Conservation (phyloP, 2,329 filamentous ascomycete species). For the Gnomoniopsis sp. region DNA sequence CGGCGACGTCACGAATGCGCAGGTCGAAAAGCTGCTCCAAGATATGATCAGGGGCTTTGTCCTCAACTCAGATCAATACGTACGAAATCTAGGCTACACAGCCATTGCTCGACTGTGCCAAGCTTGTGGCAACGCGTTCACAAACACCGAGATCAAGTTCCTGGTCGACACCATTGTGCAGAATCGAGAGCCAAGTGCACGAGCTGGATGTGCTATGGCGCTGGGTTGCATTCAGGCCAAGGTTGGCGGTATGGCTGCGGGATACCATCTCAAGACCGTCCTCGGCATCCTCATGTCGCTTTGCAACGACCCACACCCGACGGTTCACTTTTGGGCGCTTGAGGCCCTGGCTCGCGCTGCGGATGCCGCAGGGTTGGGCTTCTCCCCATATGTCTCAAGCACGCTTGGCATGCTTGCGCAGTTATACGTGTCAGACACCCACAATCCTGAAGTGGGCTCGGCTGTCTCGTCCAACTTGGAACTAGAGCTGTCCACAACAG, state of each 20-base stretch:
- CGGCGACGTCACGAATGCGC: slow-evolving; percentile 69
- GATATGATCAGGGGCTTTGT: slow-evolving; percentile 71
- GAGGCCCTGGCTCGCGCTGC: slow-evolving; percentile 83
- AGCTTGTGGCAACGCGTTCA: slow-evolving; percentile 80
- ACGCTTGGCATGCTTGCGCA: slow-evolving; percentile 93
- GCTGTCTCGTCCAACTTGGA: slow-evolving; percentile 87
- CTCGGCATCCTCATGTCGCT: slow-evolving; percentile 98
- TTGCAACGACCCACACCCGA: slow-evolving; percentile 90
- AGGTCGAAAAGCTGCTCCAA: slow-evolving; percentile 81
- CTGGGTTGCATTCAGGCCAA: slow-evolving; percentile 91
- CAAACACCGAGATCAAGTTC: slow-evolving; percentile 79
- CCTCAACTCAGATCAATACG: slow-evolving; percentile 77
- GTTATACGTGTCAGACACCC: slow-evolving; percentile 85
- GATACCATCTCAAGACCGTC: slow-evolving; percentile 94
- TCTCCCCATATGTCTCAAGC: slow-evolving; percentile 84
- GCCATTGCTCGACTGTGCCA: slow-evolving; percentile 83
- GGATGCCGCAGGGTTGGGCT: slow-evolving; percentile 88
- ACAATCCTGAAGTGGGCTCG: slow-evolving; percentile 79
- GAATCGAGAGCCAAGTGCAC: slow-evolving; percentile 87
- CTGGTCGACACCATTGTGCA: slow-evolving; percentile 91
- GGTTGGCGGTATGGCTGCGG: slow-evolving; percentile 95
- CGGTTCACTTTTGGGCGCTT: slow-evolving; percentile 94
- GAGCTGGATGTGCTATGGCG: slow-evolving; percentile 91
- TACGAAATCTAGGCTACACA: slow-evolving; percentile 81
- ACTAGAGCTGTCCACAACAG: slow-evolving; percentile 75